A percentile compares a stretch with the other conserved stretches of the same genome.
Evolutionary conservation across 2,329 filamentous ascomycete genomes (phyloP).

Genomic region (Colletotrichum destructivum): DNA sequence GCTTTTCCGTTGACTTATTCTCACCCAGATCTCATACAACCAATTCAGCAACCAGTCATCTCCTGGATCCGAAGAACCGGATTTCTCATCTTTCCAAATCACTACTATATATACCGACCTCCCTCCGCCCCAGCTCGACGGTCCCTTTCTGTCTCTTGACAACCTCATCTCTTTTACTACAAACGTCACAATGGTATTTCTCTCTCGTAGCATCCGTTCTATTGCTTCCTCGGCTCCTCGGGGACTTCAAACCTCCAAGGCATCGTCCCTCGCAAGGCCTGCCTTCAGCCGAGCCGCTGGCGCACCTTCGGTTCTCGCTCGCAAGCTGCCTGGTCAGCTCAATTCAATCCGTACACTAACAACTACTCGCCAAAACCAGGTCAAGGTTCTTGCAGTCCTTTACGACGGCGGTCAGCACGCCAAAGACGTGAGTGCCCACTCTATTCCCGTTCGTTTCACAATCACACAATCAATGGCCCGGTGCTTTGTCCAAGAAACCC

Average conservation of each 20-base stretch:
- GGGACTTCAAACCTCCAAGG: conserved; percentile 47
- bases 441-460: not conserved
- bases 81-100: not conserved
- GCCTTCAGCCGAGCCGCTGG: conserved; percentile 39
- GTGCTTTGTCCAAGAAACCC: not conserved
- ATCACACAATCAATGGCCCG: too few relatives aligned
- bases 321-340: conserved; percentile 52
- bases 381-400: conserved; percentile 94
- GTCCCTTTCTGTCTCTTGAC: conserved; percentile 1
- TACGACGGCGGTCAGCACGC: conserved; percentile 95
- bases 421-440: conserved; percentile 75
- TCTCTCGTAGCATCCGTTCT: conserved; percentile 48
- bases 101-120: conserved; percentile 33
- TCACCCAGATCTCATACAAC: conserved; percentile 33
- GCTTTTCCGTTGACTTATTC: not conserved
- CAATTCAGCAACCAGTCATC: conserved; percentile 5
- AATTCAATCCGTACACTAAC: conserved; percentile 74
- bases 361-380: conserved; percentile 69
- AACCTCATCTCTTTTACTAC: not conserved
- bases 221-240: conserved; percentile 46
- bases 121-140: conserved; percentile 14
- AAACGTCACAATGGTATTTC: conserved; percentile 51
- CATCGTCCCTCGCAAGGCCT: conserved; percentile 43
- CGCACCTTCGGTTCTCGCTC: conserved; percentile 55
- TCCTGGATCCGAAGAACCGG: conserved; percentile 23